Evolutionary conservation across 805 yeast genomes (phyloP).

Genomic region (Saccharomycopsis fermentans): DNA sequence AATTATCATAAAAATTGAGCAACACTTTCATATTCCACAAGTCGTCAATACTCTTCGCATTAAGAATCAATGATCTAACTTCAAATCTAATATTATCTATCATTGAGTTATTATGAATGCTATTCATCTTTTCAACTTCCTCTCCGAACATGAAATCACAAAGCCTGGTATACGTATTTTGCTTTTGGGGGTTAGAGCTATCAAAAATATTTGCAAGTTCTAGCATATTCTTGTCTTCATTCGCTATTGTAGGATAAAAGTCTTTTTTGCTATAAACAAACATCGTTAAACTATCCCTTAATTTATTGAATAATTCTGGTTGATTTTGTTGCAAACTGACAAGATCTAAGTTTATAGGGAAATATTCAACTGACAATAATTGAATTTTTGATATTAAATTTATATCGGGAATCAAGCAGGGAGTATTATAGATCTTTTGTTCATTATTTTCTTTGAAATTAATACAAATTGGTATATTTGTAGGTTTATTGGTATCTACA

Average conservation of each 20-base stretch:
- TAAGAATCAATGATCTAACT: slow-evolving; percentile 31
- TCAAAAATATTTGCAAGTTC: slow-evolving; percentile 8
- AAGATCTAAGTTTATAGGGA: slow-evolving; percentile 41
- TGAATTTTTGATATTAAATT: slow-evolving; percentile 38
- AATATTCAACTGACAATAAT: slow-evolving; percentile 39
- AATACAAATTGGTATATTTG: slow-evolving; percentile 31
- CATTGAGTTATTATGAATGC: not conserved
- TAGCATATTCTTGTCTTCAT: not conserved
- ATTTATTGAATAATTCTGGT: slow-evolving; percentile 27
- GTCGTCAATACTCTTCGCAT: slow-evolving; percentile 40
- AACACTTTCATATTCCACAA: slow-evolving; percentile 54
- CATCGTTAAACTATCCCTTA: slow-evolving; percentile 36
- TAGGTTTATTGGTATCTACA: slow-evolving; percentile 46
- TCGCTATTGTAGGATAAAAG: slow-evolving; percentile 22
- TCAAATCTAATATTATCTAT: slow-evolving; percentile 49
- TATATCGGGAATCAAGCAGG: slow-evolving; percentile 60
- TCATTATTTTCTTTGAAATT: slow-evolving; percentile 32
- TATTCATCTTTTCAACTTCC: not conserved
- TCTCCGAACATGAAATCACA: slow-evolving; percentile 6
- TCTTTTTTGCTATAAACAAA: slow-evolving; percentile 41
- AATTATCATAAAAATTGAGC: slow-evolving; percentile 48
- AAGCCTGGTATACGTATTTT: not conserved
- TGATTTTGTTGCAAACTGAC: slow-evolving; percentile 31
- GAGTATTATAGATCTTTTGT: slow-evolving; percentile 31
- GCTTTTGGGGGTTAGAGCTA: not conserved